Percentiles rank a stretch among this genome's conserved stretches.
Conservation (phyloP, 176 grass and related monocot species). For the Paspalum vaginatum region DNA sequence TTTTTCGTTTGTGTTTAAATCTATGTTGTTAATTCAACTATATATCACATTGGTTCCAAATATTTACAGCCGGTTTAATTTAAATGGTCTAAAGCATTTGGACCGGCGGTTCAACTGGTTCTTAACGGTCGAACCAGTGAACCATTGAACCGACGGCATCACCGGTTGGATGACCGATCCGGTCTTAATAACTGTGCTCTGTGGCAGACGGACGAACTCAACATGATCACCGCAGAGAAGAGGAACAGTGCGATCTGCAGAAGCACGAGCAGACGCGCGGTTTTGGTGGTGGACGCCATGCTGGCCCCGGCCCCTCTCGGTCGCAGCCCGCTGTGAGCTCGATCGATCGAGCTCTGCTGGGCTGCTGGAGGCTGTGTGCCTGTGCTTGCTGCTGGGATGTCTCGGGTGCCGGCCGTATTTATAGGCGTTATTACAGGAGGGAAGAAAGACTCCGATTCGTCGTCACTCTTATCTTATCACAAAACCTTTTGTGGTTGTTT, state of each 20-base stretch:
- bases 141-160: no score
- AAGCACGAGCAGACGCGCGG: neutral
- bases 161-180: no score
- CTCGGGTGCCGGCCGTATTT: neutral
- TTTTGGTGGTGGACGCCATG: neutral
- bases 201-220: constrained; percentile 6
- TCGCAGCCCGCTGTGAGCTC: neutral
- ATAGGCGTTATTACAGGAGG: neutral
- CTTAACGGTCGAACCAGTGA: no score
- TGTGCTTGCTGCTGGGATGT: neutral
- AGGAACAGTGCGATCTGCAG: neutral
- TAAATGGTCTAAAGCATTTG: no score
- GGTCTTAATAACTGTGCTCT: no score
- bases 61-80: no score
- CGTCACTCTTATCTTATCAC: no score
- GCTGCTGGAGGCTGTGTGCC: neutral
- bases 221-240: constrained; percentile 1
- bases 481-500: neutral
- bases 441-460: neutral
- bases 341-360: neutral
- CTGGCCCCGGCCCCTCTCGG: neutral
- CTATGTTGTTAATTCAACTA: no score
- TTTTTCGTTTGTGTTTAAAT: no score
- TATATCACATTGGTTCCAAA: no score
- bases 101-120: no score